Base-by-base conservation (phyloP, 108 stramenopile species). In the Aurantiochytrium sp. region DNA sequence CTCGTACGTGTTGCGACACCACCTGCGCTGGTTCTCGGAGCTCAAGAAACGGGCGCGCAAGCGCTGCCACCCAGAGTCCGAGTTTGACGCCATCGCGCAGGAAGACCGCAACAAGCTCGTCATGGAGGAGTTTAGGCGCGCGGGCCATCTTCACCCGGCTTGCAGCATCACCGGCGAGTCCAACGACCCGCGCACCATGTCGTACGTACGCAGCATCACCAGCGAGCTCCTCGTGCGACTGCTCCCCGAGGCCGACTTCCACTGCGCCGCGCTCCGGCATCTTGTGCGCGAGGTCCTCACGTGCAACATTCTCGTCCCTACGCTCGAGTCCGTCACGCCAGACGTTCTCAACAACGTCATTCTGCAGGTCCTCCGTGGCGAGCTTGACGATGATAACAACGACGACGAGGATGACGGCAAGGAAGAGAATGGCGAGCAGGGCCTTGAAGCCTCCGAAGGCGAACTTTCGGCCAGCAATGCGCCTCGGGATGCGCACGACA, bases 81-180 rank as follows among this genome's bases (percentile, higher is more conserved):
- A 81, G 39, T 81, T 81, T 48, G 73, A 81, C 73, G 27, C 27
- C n/a, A 81, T 81, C 45, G 21, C 73, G 21, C 73, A 81, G 30
- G 73, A 81, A 27, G 73, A 81, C 45, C 73, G 73, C 45, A 81
- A 81, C 73, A 81, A 81, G 30, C 73, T 81, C 42, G 30, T 81
- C 2, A 41, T 81, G 39, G 73, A 81, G 45, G 73, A 81, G 73
- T 81, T 81, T 24, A 22, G 73, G 19, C 73, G 73, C 45, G 73
- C 73, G 6, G 73, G 73, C 42, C 73, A 81, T 24, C 30, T 81
- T n/a, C 73, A 81, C 24, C 73, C 73, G 2, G 73, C 73, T 6
- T 81, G 73, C 45, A 81, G 73, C 45, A 48, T 81, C 39, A 81
- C 73, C 12, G 73, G 73, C 45, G 42, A 81, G 39, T 27, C 39